phyloP scores from a whole-genome alignment of 768 basidiomycete species.

The Gymnopilus junonius region DNA sequence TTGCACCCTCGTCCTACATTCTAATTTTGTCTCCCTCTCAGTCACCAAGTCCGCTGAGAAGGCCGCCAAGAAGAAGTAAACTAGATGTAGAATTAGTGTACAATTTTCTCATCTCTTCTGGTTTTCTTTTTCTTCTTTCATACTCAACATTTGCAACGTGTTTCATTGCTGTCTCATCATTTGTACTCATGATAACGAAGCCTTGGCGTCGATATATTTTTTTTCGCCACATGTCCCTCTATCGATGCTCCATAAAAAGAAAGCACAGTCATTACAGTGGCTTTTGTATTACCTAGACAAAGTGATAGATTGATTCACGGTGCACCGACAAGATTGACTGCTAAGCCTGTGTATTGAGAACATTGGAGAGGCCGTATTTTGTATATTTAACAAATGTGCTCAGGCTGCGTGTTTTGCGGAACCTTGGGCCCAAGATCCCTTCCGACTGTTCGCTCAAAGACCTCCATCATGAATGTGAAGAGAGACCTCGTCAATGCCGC shows the following conservation, averaged over 20 bases:
- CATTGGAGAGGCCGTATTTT: no score
- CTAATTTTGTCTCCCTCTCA: conserved; percentile 26
- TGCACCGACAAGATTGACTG: background rate
- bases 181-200: conserved; percentile 48
- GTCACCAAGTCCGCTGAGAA: conserved; percentile 97
- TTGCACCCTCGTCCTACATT: background rate
- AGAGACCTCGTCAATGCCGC: conserved; percentile 84
- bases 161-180: conserved; percentile 36
- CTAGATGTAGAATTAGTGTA: conserved; percentile 77
- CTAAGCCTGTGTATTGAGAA: background rate
- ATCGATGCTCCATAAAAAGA: conserved; percentile 12
- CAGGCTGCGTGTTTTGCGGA: conserved; percentile 48
- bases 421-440: conserved; percentile 80
- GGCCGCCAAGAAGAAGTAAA: conserved; percentile 94
- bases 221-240: conserved; percentile 27
- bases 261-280: conserved; percentile 14
- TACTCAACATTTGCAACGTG: conserved; percentile 38
- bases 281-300: conserved; percentile 26
- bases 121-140: conserved; percentile 50
- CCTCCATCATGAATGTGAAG: conserved; percentile 89
- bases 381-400: conserved; percentile 83
- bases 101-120: conserved; percentile 56
- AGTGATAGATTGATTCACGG: conserved; percentile 20
- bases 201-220: conserved; percentile 20
- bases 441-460: conserved; percentile 87